Evolutionary conservation across 257 asterid genomes (phyloP), one percentile per base, ranked within the genome.

Genomic region (Leonotis leonurus): DNA sequence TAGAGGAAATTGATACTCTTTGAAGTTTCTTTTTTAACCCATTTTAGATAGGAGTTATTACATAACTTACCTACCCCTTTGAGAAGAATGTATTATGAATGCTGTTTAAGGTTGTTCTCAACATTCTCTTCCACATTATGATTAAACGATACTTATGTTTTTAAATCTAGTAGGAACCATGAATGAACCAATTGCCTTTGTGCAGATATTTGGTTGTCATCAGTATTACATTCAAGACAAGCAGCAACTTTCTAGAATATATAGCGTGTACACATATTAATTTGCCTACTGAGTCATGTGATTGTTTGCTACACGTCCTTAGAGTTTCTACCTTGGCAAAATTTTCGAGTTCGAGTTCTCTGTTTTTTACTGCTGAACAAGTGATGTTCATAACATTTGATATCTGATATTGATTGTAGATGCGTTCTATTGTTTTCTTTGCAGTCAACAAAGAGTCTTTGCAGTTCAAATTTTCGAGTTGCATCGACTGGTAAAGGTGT

Each of bases 391-490:
- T 11, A 8, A 37, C 17, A 37, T 3, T 13, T n/a, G 10, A 41
- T 41, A 5, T 13, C n/a, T n/a, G n/a, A n/a, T n/a, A n/a, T n/a
- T 41, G 61, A 55, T 30, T 54, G 56, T 50, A 52, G 5, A 12
- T 54, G 5, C 16, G 44, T 58, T 26, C 17, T 58, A 2, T 21
- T 40, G 27, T 44, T 22, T 27, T 58, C 51, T 54, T 69, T 74
- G 71, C 93, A 89, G 97, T 64, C 98, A 91, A 68, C 97, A 86
- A 71, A 78, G 95, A 65, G 84, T 68, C 30, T 89, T 91, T 73
- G 90, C 90, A 6, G 82, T 84, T 77, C 98, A 91, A 81, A 87
- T 91, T 10, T 88, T 91, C 36, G 98, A 91, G 84, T 76, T 91
- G 93, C 98, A 91, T 80, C 77, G 92, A 66, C 70, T 91, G 73